A percentile compares a stretch with the other conserved stretches of the same genome.
Evolutionary conservation across 441 rosid species (phyloP).

Genomic region (Corymbia calophylla): DNA sequence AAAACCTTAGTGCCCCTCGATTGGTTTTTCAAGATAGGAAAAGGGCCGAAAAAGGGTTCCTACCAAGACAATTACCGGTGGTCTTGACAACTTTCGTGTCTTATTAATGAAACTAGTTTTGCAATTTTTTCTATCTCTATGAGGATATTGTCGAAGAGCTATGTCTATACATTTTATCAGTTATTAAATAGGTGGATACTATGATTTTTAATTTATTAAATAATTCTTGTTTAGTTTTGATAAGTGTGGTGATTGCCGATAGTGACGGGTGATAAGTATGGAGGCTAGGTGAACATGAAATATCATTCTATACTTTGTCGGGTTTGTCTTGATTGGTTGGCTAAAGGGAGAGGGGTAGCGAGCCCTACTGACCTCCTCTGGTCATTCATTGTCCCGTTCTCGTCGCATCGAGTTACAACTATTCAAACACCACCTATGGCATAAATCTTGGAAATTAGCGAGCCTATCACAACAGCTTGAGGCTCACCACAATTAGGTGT

Average conservation of each 20-base stretch:
- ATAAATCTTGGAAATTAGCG: background rate
- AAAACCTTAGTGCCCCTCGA: background rate
- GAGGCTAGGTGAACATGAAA: background rate
- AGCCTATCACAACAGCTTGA: rapidly evolving
- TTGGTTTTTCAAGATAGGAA: background rate
- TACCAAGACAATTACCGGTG: background rate
- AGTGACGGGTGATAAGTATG: rapidly evolving
- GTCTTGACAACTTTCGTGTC: background rate
- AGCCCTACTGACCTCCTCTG: background rate
- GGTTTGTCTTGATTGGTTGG: background rate
- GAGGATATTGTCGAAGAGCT: background rate
- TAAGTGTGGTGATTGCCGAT: rapidly evolving
- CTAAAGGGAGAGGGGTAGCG: background rate
- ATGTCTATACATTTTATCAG: background rate
- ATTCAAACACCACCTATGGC: rapidly evolving
- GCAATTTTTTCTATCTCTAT: background rate
- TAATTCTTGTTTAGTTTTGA: background rate
- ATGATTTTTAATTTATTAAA: background rate
- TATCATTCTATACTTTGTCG: background rate
- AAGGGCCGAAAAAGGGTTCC: background rate
- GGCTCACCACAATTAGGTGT: background rate
- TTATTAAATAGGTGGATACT: background rate
- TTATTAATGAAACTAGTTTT: background rate
- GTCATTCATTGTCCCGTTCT: rapidly evolving
- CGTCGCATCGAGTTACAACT: rapidly evolving